phyloP scores from a whole-genome alignment of 306 rosid species.

The Biancaea sappan region DNA sequence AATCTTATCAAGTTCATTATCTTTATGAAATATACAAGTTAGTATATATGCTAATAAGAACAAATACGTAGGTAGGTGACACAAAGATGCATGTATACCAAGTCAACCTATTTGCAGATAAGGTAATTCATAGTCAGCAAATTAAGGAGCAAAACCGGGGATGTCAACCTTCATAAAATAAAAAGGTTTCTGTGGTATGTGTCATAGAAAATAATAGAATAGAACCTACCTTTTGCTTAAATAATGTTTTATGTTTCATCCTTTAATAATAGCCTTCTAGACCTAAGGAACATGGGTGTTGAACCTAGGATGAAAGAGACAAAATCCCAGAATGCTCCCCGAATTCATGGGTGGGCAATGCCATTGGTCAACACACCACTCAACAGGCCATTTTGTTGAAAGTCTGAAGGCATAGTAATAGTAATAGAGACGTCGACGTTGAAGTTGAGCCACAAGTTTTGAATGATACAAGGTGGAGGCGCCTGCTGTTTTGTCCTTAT shows the following conservation, averaged over 20 bases:
- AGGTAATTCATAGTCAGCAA: background rate
- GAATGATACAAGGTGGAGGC: background rate
- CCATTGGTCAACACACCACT: conserved; percentile 30
- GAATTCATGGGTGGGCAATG: background rate
- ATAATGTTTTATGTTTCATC: background rate
- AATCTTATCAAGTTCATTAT: too few relatives aligned
- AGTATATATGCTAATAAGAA: background rate
- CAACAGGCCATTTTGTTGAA: too few relatives aligned
- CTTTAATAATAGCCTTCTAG: background rate
- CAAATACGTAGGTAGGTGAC: too few relatives aligned
- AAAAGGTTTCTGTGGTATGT: background rate
- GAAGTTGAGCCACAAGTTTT: too few relatives aligned
- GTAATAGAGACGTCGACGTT: conserved; percentile 26
- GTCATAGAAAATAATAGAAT: too few relatives aligned
- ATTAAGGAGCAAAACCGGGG: background rate
- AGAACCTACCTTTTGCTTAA: background rate
- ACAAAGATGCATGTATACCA: background rate
- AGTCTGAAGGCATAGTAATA: too few relatives aligned
- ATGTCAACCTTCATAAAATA: background rate
- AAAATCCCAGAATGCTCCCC: conserved; percentile 22
- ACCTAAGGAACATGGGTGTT: background rate
- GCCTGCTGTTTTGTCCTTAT: conserved; percentile 16
- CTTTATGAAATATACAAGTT: too few relatives aligned
- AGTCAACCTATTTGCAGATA: too few relatives aligned
- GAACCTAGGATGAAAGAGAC: conserved; percentile 4